These are phyloP conservation scores for Trichoderma semiorbis DNA, from an alignment of 2,329 filamentous ascomycete species.

Conservation along the genomic window DNA sequence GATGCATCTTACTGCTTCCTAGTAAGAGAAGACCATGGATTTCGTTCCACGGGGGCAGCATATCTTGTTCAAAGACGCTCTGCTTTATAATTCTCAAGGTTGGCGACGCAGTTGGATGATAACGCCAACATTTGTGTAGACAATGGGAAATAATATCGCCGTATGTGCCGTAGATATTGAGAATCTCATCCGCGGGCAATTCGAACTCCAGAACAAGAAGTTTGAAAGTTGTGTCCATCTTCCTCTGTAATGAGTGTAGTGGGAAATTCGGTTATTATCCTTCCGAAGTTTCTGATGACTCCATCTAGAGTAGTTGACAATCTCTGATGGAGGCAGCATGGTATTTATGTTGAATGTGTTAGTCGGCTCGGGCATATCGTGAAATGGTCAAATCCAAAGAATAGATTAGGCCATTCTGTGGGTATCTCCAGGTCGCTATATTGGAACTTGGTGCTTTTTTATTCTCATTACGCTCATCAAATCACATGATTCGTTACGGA, in stretches of 20 bases:
- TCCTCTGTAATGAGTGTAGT: background rate
- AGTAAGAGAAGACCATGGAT: background rate
- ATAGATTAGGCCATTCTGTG: background rate
- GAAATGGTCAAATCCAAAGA: background rate
- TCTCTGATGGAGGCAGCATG: background rate
- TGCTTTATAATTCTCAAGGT: background rate
- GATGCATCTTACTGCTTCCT: background rate
- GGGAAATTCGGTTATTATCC: background rate
- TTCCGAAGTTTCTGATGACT: too few species aligned
- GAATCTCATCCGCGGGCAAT: background rate
- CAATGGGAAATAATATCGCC: background rate
- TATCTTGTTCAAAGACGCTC: background rate
- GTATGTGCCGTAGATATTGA: background rate
- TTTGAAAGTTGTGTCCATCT: background rate
- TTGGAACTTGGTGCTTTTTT: background rate
- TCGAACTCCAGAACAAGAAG: background rate
- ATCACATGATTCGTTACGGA: background rate
- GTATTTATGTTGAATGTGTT: background rate
- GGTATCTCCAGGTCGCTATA: background rate
- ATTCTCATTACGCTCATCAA: background rate
- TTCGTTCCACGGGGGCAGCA: background rate
- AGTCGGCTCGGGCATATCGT: background rate
- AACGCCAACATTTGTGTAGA: background rate
- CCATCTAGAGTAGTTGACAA: background rate
- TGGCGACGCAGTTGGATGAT: background rate